Evolutionary conservation across 192 early-diverging fungal genomes (phyloP).

Genomic region (Ambispora gerdemannii): DNA sequence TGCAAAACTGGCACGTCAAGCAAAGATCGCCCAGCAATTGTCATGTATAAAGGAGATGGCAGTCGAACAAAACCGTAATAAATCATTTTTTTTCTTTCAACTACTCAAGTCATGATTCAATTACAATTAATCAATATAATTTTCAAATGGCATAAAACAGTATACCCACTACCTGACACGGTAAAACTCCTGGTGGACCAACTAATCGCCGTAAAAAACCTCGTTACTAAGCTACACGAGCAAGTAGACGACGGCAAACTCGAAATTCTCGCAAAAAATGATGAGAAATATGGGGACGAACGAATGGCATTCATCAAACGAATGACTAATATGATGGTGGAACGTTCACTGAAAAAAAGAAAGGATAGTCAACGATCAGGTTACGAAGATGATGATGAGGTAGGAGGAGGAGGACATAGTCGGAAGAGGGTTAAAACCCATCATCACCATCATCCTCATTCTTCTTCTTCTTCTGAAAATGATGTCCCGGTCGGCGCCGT

Average conservation of each 20-base stretch:
- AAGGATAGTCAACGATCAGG: too few species aligned
- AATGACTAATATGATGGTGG: background rate
- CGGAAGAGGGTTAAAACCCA: too few species aligned
- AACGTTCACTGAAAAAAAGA: background rate
- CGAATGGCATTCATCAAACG: background rate
- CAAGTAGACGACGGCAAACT: constrained; percentile 2
- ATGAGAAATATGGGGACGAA: background rate
- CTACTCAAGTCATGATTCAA: background rate
- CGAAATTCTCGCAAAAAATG: background rate
- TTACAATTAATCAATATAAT: background rate
- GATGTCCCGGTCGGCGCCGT: too few species aligned
- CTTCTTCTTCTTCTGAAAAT: too few species aligned
- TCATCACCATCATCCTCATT: too few species aligned
- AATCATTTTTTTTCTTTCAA: background rate
- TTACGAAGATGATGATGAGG: too few species aligned
- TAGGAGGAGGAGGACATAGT: too few species aligned
- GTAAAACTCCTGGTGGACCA: constrained; percentile 4
- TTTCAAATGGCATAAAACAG: background rate
- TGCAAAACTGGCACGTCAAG: constrained; percentile 20
- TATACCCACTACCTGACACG: constrained; percentile 4
- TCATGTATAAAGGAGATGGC: background rate
- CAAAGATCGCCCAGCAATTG: constrained; percentile 8
- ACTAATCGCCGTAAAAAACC: constrained; percentile 7
- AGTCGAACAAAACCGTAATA: background rate
- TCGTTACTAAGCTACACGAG: background rate